A percentile compares a stretch with the other conserved stretches of the same genome.
Evolutionary conservation across 2,329 filamentous ascomycete genomes (phyloP).

Genomic region (Cryphonectria radicalis): DNA sequence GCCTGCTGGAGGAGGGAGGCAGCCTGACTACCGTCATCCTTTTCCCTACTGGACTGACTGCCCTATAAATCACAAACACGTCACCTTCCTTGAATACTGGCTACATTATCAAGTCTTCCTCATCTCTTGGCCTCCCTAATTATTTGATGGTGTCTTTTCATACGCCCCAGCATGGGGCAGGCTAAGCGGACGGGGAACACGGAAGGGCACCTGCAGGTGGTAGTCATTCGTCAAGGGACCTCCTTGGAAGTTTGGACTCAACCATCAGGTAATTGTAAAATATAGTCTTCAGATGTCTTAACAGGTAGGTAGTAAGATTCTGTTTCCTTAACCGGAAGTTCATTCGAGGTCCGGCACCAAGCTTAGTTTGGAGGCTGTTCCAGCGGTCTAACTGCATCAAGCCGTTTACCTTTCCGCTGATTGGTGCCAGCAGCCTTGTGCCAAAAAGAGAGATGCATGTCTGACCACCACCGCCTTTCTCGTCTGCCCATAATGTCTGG

Average conservation of each 20-base stretch:
- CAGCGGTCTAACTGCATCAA: background rate
- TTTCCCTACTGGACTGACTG: too few relatives aligned
- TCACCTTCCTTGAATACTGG: background rate
- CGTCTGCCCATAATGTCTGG: background rate
- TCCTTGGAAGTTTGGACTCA: background rate
- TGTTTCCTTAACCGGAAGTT: background rate
- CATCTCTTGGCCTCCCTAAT: too few relatives aligned
- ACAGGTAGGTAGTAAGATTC: too few relatives aligned
- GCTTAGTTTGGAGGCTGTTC: too few relatives aligned
- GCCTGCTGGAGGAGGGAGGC: too few relatives aligned
- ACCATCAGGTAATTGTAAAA: background rate
- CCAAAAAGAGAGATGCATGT: background rate
- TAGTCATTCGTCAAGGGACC: background rate
- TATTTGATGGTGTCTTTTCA: background rate
- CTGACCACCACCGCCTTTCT: background rate
- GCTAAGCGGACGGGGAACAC: background rate
- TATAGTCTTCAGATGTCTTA: background rate
- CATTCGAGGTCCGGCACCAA: background rate
- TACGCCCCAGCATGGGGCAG: too few relatives aligned
- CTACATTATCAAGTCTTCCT: too few relatives aligned
- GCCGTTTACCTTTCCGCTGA: background rate
- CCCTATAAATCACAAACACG: too few relatives aligned
- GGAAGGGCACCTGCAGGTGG: background rate
- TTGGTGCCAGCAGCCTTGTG: background rate
- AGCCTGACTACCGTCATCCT: too few relatives aligned